phyloP scores from a whole-genome alignment of 2,329 filamentous ascomycete genomes.

The Xylariaceae sp. region DNA sequence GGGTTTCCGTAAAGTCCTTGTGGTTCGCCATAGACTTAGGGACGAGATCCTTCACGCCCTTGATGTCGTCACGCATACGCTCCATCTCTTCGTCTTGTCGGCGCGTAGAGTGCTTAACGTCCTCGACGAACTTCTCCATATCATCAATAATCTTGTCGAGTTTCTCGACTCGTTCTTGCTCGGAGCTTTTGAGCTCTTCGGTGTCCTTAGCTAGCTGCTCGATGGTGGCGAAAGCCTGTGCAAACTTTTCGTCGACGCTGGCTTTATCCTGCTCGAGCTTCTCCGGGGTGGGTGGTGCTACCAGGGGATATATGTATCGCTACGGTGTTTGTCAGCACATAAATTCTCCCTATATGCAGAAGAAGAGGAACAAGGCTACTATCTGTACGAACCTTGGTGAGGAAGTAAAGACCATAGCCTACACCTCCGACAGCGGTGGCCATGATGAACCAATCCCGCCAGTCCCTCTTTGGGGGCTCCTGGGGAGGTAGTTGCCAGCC shows the following conservation, averaged over 20 bases:
- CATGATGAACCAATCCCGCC: constrained; percentile 99
- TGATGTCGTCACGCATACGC: constrained; percentile 82
- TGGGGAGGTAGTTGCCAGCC: constrained; percentile 58
- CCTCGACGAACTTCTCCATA: constrained; percentile 76
- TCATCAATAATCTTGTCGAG: constrained; percentile 79
- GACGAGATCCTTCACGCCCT: constrained; percentile 76
- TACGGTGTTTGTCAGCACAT: constrained; percentile 44
- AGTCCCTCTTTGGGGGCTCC: constrained; percentile 75
- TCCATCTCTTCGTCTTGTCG: constrained; percentile 85
- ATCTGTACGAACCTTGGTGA: constrained; percentile 67
- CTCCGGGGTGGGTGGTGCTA: constrained; percentile 89
- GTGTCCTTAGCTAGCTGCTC: constrained; percentile 93
- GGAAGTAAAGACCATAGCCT: constrained; percentile 81
- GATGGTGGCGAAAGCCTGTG: constrained; percentile 84
- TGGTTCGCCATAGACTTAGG: constrained; percentile 87
- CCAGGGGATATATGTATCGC: constrained; percentile 88
- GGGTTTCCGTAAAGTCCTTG: constrained; percentile 76
- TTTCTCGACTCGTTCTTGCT: constrained; percentile 78
- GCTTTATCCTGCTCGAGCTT: constrained; percentile 94
- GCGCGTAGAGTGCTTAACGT: constrained; percentile 77
- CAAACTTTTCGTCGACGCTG: constrained; percentile 88
- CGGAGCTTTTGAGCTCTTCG: constrained; percentile 78
- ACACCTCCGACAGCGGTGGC: constrained; percentile 90
- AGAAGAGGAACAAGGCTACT: background rate
- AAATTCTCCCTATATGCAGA: background rate